Evolutionary conservation across 768 basidiomycete species (phyloP).

Genomic region (Tremella fuciformis): DNA sequence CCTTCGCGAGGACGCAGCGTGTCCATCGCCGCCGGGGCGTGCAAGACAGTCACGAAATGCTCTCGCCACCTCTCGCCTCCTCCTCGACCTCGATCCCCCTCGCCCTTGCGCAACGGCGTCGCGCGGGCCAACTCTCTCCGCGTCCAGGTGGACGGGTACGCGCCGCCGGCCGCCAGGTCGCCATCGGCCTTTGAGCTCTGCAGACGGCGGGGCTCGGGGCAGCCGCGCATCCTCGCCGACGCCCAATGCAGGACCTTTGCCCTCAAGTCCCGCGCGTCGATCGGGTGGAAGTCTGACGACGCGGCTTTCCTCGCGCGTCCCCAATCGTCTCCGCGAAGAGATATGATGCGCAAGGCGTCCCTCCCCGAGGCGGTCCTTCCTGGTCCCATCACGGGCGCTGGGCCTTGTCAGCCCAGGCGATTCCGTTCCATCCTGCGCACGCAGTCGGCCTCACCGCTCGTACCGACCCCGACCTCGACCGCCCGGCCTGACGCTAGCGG

Average conservation of each 20-base stretch:
- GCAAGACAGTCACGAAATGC: slow-evolving; percentile 7
- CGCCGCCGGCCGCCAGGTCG: slow-evolving; percentile 17
- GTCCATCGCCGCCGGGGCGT: slow-evolving; percentile 2
- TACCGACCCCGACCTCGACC: background rate
- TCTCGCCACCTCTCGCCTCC: slow-evolving; percentile 12
- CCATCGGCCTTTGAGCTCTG: slow-evolving; percentile 17
- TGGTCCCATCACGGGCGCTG: background rate
- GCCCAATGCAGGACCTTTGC: background rate
- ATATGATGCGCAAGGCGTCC: slow-evolving; percentile 6
- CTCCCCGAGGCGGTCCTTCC: slow-evolving; percentile 4
- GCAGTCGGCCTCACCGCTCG: background rate
- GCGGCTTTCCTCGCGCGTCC: slow-evolving; percentile 5
- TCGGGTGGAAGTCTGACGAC: slow-evolving; percentile 12
- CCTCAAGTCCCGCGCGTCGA: background rate
- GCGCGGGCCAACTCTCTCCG: slow-evolving; percentile 2
- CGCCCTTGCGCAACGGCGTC: background rate
- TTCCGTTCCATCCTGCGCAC: background rate
- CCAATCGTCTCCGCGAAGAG: too few relatives aligned
- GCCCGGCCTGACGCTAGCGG: background rate
- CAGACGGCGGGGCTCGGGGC: slow-evolving; percentile 8
- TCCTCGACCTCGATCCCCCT: slow-evolving; percentile 3
- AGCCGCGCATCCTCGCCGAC: background rate
- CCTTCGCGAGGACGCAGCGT: slow-evolving; percentile 11
- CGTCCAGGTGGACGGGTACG: slow-evolving; percentile 1
- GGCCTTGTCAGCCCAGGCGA: too few relatives aligned